Percentiles rank a stretch among this genome's conserved stretches.
Evolutionary conservation across 768 basidiomycete species (phyloP).

Genomic region (Termitomyces sp.): DNA sequence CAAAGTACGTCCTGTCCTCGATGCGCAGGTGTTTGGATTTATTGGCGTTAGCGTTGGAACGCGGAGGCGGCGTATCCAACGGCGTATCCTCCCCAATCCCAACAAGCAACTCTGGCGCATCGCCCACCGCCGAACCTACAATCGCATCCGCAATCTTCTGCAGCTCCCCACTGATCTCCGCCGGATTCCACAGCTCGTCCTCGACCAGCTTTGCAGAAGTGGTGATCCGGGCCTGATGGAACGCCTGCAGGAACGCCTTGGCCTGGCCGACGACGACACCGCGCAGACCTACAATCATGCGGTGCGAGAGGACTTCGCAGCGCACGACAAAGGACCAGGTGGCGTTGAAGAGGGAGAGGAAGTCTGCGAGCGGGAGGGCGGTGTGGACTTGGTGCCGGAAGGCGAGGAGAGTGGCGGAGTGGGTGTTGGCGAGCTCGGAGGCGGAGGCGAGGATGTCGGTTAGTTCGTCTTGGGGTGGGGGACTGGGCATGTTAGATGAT

Average conservation of each 20-base stretch:
- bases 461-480: slow-evolving; percentile 53
- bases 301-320: slow-evolving; percentile 80
- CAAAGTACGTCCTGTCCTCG: slow-evolving; percentile 82
- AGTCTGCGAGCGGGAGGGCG: slow-evolving; percentile 65
- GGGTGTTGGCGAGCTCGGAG: slow-evolving; percentile 82
- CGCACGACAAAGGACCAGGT: slow-evolving; percentile 89
- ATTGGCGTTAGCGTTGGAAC: background rate
- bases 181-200: slow-evolving; percentile 90
- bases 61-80: background rate
- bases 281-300: slow-evolving; percentile 92
- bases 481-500: background rate
- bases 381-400: slow-evolving; percentile 80
- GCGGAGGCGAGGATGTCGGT: slow-evolving; percentile 74
- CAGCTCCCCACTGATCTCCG: slow-evolving; percentile 61
- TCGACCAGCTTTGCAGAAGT: slow-evolving; percentile 88
- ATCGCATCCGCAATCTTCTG: slow-evolving; percentile 75
- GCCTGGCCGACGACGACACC: slow-evolving; percentile 88
- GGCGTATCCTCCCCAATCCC: slow-evolving; percentile 18
- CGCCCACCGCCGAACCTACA: slow-evolving; percentile 77
- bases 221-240: slow-evolving; percentile 79
- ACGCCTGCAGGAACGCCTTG: slow-evolving; percentile 80
- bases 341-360: slow-evolving; percentile 77
- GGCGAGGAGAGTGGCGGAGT: slow-evolving; percentile 75
- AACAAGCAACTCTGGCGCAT: slow-evolving; percentile 67
- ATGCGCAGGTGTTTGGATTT: slow-evolving; percentile 62